A percentile compares a stretch with the other conserved stretches of the same genome.
Conservation (phyloP, 1,284 basidiomycete species). For the Cryptococcus deneoformans region DNA sequence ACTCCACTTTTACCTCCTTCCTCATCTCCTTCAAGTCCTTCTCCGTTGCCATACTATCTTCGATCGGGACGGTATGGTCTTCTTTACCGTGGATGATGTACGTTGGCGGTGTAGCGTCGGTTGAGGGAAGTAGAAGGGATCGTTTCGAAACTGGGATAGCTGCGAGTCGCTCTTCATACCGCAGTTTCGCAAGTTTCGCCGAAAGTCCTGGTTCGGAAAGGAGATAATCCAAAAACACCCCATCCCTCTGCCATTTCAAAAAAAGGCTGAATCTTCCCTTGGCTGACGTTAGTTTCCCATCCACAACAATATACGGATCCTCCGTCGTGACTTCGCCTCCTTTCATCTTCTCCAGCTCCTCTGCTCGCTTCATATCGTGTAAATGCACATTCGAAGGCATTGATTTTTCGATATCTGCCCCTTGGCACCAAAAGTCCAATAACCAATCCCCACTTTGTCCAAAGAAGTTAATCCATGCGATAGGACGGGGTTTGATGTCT, state of each 20-base stretch:
- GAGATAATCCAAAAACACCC: slow-evolving; percentile 7
- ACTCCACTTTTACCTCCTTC: neutral
- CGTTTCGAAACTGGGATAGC: slow-evolving; percentile 6
- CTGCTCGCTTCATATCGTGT: neutral
- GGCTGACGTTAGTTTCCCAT: neutral
- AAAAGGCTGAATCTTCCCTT: slow-evolving; percentile 3
- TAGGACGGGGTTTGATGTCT: slow-evolving; percentile 4
- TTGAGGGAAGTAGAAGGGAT: slow-evolving; percentile 4
- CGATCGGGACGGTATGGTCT: slow-evolving; percentile 5
- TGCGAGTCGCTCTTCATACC: slow-evolving; percentile 2
- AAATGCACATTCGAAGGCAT: neutral
- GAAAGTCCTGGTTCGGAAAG: slow-evolving; percentile 7
- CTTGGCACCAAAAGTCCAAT: slow-evolving; percentile 6
- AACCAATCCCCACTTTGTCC: slow-evolving; percentile 7
- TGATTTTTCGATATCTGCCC: neutral
- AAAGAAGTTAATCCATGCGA: slow-evolving; percentile 5
- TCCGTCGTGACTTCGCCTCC: neutral
- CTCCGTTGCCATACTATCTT: slow-evolving; percentile 1
- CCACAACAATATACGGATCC: neutral
- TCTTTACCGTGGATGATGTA: slow-evolving; percentile 8
- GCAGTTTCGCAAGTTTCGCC: neutral
- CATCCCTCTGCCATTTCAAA: neutral
- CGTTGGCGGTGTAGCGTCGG: neutral
- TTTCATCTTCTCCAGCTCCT: neutral
- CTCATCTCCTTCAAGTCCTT: slow-evolving; percentile 1